Evolutionary conservation across 306 rosid genomes (phyloP), one percentile per base, ranked within the genome.

Genomic region (Coriaria nepalensis): DNA sequence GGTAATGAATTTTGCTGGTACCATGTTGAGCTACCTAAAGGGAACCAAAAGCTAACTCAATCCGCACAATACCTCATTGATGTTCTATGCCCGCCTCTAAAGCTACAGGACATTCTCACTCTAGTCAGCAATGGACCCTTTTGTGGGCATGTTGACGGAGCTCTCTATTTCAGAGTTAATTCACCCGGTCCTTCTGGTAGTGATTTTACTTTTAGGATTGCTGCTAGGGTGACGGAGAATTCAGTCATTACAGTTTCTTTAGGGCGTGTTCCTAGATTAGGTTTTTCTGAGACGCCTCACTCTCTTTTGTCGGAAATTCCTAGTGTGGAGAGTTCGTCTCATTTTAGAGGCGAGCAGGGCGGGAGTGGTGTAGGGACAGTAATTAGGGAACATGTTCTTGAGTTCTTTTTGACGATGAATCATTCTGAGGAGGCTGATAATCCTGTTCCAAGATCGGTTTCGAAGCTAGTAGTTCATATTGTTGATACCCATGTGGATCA

Each of bases 391-490:
- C 98, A 90, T 69, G 98, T 90, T 67, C 90, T 90, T 49, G 98
- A 90, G 45, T 90, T 90, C 60, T 71, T 90, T 37, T 64, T 88
- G 82, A 88, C 93, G 9, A 90, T 81, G 95, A 90, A 90, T 71
- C 98, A 90, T 66, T 90, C 95, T 6, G 95, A 90, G 77, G 95
- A 90, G 72, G 95, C 95, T 6, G 95, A 90, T 68, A 85, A 90
- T 68, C 94, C 92, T 4, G 94, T 90, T 56, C 95, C 98, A 5
- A 78, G 55, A 59, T 84, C 98, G 34, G 73, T 75, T 46, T 79
- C 98, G 8, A 77, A 85, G 56, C 95, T 90, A 2, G 76, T 81
- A 13, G 95, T 90, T 62, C 98, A 90, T 58, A 75, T 90, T 52
- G 67, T 90, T 58, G 98, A 90, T 58, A 81, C 98, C 1, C 95